Evolutionary conservation across 768 basidiomycete genomes (phyloP).

Genomic region (Suillus alpinus): DNA sequence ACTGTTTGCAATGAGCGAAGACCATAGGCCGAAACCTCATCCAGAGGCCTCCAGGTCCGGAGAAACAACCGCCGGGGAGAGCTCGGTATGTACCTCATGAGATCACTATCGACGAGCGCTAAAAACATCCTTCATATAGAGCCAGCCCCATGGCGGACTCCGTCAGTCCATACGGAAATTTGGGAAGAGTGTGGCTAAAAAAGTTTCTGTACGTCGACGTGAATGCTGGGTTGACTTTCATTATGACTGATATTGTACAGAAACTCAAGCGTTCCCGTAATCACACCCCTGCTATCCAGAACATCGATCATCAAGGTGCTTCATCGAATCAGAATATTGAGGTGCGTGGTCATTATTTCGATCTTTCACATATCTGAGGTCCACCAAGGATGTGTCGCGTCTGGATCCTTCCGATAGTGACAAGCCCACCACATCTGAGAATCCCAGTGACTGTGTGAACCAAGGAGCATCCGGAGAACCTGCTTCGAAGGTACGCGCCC

Average conservation of each 20-base stretch:
- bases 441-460: background rate
- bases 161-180: background rate
- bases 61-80: background rate
- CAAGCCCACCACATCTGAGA: background rate
- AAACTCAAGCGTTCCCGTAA: background rate
- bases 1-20: background rate
- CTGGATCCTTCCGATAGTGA: background rate
- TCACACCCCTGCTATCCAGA: background rate
- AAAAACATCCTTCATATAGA: background rate
- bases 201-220: background rate
- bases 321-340: background rate
- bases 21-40: background rate
- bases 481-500: background rate
- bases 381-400: background rate
- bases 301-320: background rate
- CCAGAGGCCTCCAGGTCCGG: background rate
- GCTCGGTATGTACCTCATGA: background rate
- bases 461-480: background rate
- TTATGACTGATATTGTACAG: background rate
- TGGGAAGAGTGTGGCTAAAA: background rate
- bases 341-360: background rate
- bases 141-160: background rate
- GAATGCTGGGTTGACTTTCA: background rate
- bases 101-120: background rate
- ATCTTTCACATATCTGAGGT: background rate